Base-by-base conservation (phyloP, 2,329 filamentous ascomycete species). In the Plenodomus lindquistii region DNA sequence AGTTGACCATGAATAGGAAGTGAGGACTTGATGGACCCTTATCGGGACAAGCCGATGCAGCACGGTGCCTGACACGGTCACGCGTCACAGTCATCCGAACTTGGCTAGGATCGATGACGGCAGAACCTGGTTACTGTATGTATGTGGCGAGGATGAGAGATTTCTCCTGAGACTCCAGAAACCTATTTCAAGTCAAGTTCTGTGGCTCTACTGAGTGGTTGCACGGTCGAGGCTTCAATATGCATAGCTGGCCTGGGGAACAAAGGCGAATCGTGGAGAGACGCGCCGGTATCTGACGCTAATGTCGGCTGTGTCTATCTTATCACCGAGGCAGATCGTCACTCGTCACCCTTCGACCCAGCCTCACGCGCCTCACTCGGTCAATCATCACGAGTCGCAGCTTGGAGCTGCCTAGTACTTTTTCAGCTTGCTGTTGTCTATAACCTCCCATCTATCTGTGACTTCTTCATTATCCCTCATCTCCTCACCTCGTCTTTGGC, bases 281-380 rank as follows among this genome's bases (percentile, higher is more conserved):
- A 17, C 8, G 13, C 17, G 20, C 3, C 16, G 13, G 6, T 5
- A 17, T 39, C 18, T n/a, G 21, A 15, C 37, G 36, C 24, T 13
- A 43, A 21, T 21, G 37, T 27, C 16, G 19, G 42, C 36, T 47
- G 49, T 50, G 52, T 37, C 37, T 54, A 52, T 58, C 60, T 62
- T 64, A 65, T 62, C 60, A 56, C 52, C 56, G 49, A 61, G 48
- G 54, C 56, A 40, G 46, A 46, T 54, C 24, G 48, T 51, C 48
- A 51, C 29, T 42, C 52, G 44, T 55, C 55, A 31, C 27, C 27
- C 27, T 31, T 31, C 11, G 11, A 60, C 58, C 54, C 61, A 67
- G 61, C 62, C 65, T 65, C 60, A 68, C 62, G 57, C 60, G 61
- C 51, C 54, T 52, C 46, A 57, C 53, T 57, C 51, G 18, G 58